Evolutionary conservation across 2,329 filamentous ascomycete genomes (phyloP).

Genomic region (Aciculosporium take): DNA sequence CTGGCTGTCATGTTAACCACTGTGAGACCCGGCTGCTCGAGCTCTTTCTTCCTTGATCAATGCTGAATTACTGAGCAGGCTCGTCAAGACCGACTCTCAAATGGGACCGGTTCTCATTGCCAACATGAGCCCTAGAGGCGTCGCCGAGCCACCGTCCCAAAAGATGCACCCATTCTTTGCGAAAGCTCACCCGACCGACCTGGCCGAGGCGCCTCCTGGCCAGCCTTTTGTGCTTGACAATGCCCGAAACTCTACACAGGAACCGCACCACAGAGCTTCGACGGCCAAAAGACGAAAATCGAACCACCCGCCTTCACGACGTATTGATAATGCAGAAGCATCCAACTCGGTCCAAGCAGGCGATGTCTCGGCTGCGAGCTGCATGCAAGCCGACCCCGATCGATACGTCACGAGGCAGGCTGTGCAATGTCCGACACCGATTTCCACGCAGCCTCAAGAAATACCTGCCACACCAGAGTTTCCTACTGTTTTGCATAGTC

Average conservation of each 20-base stretch:
- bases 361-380: not conserved
- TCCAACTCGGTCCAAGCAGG: not conserved
- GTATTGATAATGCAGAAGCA: constrained; percentile 1
- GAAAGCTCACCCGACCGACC: constrained; percentile 11
- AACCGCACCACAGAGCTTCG: not conserved
- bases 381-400: not conserved
- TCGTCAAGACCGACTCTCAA: not conserved
- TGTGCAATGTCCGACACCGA: not conserved
- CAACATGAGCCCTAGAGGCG: constrained; percentile 29
- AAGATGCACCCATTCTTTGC: constrained; percentile 44
- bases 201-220: not conserved
- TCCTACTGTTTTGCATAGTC: not conserved
- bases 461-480: not conserved
- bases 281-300: constrained; percentile 4
- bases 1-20: not conserved
- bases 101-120: constrained; percentile 30
- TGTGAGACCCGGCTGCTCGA: constrained; percentile 1
- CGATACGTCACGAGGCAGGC: not conserved
- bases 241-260: not conserved
- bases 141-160: constrained; percentile 21
- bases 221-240: not conserved
- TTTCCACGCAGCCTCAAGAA: not conserved
- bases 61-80: not conserved
- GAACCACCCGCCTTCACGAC: constrained; percentile 6
- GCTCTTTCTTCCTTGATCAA: not conserved